These are phyloP conservation scores for Phytophthora capsici DNA, from an alignment of 352 stramenopile species.

Conservation along the genomic window DNA sequence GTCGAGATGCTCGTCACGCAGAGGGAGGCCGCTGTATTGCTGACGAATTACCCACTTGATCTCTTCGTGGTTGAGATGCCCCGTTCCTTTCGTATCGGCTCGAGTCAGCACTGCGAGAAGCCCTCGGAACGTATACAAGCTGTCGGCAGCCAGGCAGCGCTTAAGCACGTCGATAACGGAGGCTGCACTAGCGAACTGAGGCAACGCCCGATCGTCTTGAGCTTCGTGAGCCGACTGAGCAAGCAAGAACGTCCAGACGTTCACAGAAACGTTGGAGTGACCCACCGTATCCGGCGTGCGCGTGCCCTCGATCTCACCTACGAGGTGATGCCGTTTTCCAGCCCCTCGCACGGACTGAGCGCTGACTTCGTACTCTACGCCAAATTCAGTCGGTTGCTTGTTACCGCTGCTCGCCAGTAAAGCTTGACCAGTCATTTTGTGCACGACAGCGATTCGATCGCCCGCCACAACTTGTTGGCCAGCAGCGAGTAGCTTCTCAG, in stretches of 20 bases:
- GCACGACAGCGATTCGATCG: conserved; percentile 66
- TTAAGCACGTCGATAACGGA: conserved; percentile 61
- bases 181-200: conserved; percentile 44
- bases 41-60: conserved; percentile 68
- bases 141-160: conserved; percentile 57
- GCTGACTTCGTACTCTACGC: conserved; percentile 79
- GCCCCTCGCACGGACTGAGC: conserved; percentile 47
- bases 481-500: conserved; percentile 74
- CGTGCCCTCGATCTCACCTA: conserved; percentile 55
- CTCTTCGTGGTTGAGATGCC: conserved; percentile 70
- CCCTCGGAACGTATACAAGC: conserved; percentile 66
- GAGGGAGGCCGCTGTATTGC: conserved; percentile 46
- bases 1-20: conserved; percentile 81
- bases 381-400: conserved; percentile 83
- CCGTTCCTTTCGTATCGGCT: conserved; percentile 53
- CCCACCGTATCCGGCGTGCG: conserved; percentile 79
- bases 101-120: conserved; percentile 52
- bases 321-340: conserved; percentile 78
- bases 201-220: conserved; percentile 51
- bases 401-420: conserved; percentile 57
- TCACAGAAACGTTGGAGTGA: conserved; percentile 45
- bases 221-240: conserved; percentile 45
- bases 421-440: conserved; percentile 88
- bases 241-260: conserved; percentile 76
- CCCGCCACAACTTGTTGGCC: conserved; percentile 50